Percentiles rank a stretch among this genome's conserved stretches.
Conservation (phyloP, 352 stramenopile species). For the Phytophthora multivora region DNA sequence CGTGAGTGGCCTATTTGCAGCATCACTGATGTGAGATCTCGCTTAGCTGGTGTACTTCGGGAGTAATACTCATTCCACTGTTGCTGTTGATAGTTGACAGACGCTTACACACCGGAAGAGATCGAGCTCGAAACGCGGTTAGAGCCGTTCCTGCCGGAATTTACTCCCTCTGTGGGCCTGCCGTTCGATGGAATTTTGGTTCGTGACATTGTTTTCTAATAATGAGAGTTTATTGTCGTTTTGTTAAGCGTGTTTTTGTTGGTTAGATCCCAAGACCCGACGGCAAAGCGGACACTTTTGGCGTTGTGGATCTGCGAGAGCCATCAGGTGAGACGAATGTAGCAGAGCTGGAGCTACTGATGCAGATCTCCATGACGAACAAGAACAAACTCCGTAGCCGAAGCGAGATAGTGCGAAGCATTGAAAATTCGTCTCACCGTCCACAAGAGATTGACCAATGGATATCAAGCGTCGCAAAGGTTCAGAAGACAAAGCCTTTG, state of each 20-base stretch:
- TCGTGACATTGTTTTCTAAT: neutral
- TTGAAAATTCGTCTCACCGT: conserved; percentile 88
- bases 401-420: conserved; percentile 80
- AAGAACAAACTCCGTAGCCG: conserved; percentile 36
- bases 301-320: conserved; percentile 88
- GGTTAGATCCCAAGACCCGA: conserved; percentile 87
- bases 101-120: conserved; percentile 87
- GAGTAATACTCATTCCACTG: conserved; percentile 7
- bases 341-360: conserved; percentile 89
- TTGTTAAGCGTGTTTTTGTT: neutral
- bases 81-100: conserved; percentile 57
- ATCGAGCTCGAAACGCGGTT: conserved; percentile 91
- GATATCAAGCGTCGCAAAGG: conserved; percentile 91
- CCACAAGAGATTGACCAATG: conserved; percentile 91
- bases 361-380: conserved; percentile 76
- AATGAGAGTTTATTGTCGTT: neutral
- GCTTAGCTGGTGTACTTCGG: conserved; percentile 5
- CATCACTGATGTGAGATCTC: conserved; percentile 26
- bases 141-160: conserved; percentile 94
- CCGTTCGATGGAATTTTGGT: conserved; percentile 81
- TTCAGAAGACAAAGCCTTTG: conserved; percentile 83
- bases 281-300: conserved; percentile 72
- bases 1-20: conserved; percentile 39
- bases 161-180: conserved; percentile 78
- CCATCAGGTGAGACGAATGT: conserved; percentile 88